Conservation (phyloP, 495 filamentous ascomycete species). For the Penicillium macrosclerotiorum region DNA sequence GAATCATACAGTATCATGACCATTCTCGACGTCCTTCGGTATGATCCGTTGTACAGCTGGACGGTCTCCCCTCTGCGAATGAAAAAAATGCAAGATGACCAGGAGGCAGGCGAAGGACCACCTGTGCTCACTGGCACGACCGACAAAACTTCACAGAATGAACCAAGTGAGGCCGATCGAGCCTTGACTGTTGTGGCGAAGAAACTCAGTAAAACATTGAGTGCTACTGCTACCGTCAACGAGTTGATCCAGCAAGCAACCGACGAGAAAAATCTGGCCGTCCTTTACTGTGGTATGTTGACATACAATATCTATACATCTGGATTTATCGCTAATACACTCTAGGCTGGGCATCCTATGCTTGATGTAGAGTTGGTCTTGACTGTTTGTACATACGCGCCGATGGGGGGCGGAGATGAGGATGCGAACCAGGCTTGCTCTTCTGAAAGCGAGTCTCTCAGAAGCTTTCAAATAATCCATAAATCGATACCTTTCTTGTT, state of each 20-base stretch:
- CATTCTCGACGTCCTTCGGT: conserved; percentile 90
- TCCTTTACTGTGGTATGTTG: conserved; percentile 79
- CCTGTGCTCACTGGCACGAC: conserved; percentile 30
- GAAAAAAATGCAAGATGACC: conserved; percentile 68
- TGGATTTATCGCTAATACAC: conserved; percentile 18
- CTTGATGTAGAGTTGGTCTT: conserved; percentile 27
- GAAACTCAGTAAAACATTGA: conserved; percentile 90
- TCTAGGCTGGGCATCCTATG: conserved; percentile 65
- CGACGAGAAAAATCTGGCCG: conserved; percentile 88
- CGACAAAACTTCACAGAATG: conserved; percentile 56
- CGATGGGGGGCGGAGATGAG: too few species aligned
- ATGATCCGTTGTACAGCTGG: conserved; percentile 96
- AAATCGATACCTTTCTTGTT: too few species aligned
- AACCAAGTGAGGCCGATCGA: conserved; percentile 87
- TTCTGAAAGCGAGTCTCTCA: too few species aligned
- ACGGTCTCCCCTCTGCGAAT: conserved; percentile 86
- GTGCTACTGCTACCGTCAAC: conserved; percentile 91
- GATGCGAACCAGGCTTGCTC: too few species aligned
- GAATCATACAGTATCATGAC: conserved; percentile 96
- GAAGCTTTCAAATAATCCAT: too few species aligned
- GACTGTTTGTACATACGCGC: neutral
- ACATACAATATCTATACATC: conserved; percentile 4
- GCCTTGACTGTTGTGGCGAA: conserved; percentile 90
- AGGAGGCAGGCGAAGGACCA: conserved; percentile 48
- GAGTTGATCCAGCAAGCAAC: conserved; percentile 94